Evolutionary conservation across 2,329 filamentous ascomycete species (phyloP).

Genomic region (Aspergillus puulaauensis): DNA sequence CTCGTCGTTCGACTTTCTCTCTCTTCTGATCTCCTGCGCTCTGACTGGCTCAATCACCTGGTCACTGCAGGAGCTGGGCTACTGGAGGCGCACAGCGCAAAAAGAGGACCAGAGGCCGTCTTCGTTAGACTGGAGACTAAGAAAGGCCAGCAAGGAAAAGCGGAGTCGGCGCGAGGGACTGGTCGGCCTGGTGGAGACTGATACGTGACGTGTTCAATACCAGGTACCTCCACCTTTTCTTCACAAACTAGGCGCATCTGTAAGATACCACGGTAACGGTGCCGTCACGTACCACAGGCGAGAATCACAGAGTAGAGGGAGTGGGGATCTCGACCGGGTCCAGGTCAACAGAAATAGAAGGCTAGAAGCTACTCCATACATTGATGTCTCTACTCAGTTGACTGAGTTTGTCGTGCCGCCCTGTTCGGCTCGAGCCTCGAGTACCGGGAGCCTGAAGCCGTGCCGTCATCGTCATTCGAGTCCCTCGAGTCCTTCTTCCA

Average conservation of each 20-base stretch:
- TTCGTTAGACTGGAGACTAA: not conserved
- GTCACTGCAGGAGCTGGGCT: slow-evolving; percentile 12
- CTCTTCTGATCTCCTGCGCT: not conserved
- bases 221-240: not conserved
- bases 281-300: not conserved
- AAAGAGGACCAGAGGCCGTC: not conserved
- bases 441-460: not conserved
- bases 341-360: no score
- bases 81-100: slow-evolving; percentile 6
- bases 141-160: slow-evolving; percentile 10
- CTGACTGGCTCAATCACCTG: not conserved
- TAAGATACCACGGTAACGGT: not conserved
- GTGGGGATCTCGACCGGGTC: not conserved
- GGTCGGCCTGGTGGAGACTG: no score
- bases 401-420: not conserved
- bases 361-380: no score
- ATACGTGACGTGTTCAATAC: slow-evolving; percentile 4
- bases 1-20: not conserved
- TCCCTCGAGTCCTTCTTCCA: not conserved
- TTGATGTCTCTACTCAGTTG: not conserved
- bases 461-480: not conserved
- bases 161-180: slow-evolving; percentile 23
- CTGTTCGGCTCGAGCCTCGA: not conserved
- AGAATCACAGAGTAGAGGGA: not conserved
- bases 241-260: not conserved